A percentile compares a stretch with the other conserved stretches of the same genome.
Evolutionary conservation across 768 basidiomycete species (phyloP).

Genomic region (Clavulina sp.): DNA sequence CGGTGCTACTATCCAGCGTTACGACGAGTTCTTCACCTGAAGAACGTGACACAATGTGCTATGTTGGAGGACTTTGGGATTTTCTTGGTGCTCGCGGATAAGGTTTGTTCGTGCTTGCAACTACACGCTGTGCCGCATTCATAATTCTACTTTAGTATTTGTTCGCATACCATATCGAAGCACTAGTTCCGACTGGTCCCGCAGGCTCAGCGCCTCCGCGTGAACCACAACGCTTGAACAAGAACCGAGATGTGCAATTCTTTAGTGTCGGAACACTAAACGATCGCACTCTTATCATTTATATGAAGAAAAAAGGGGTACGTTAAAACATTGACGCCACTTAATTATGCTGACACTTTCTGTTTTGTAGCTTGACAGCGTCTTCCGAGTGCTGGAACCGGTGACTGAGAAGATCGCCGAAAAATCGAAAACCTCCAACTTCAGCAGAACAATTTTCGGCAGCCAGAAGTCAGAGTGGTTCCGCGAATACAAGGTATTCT

Average conservation of each 20-base stretch:
- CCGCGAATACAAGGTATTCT: conserved; percentile 57
- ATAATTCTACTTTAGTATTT: conserved; percentile 34
- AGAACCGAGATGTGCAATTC: conserved; percentile 84
- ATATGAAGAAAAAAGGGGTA: conserved; percentile 89
- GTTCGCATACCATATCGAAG: conserved; percentile 92
- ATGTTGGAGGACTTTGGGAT: conserved; percentile 95
- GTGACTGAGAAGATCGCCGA: conserved; percentile 81
- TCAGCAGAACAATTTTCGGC: conserved; percentile 59
- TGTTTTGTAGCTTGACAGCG: conserved; percentile 48
- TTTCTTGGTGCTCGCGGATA: conserved; percentile 88
- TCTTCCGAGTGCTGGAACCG: conserved; percentile 95
- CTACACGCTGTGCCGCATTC: background rate
- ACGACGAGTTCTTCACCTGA: conserved; percentile 83
- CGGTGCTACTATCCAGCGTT: conserved; percentile 35
- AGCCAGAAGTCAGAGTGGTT: conserved; percentile 87
- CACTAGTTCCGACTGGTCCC: conserved; percentile 76
- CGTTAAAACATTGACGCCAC: background rate
- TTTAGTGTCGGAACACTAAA: conserved; percentile 84
- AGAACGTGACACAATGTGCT: conserved; percentile 87
- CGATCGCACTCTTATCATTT: conserved; percentile 78
- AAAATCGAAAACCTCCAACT: conserved; percentile 48
- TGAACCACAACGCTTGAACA: conserved; percentile 79
- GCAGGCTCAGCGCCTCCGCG: conserved; percentile 43
- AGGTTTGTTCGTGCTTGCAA: conserved; percentile 27
- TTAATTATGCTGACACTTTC: background rate